Conservation (phyloP, 495 filamentous ascomycete genomes). For the Hypoxylon fuscum region DNA sequence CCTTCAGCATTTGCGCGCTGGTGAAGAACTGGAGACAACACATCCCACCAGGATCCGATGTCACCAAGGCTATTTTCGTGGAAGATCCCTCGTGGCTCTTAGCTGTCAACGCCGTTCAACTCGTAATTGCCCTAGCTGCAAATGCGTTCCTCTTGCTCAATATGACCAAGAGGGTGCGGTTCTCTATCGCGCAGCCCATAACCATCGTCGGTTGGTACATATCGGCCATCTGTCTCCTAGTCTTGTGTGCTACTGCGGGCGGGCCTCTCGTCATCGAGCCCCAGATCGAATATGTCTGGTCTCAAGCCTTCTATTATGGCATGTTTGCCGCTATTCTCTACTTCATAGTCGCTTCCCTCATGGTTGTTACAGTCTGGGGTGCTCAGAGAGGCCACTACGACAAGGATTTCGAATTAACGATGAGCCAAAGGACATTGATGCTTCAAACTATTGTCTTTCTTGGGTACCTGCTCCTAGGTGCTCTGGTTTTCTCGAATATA, state of each 20-base stretch:
- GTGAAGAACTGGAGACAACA: conserved; percentile 76
- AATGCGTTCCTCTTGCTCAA: conserved; percentile 82
- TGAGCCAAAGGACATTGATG: conserved; percentile 84
- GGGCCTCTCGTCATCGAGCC: conserved; percentile 58
- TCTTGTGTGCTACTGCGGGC: conserved; percentile 65
- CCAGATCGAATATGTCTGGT: conserved; percentile 63
- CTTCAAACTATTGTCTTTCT: conserved; percentile 84
- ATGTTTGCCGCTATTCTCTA: conserved; percentile 80
- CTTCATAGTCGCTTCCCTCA: conserved; percentile 74
- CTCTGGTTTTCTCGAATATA: conserved; percentile 72
- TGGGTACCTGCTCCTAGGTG: conserved; percentile 77
- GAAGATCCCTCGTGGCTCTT: conserved; percentile 77
- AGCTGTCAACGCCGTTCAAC: conserved; percentile 76
- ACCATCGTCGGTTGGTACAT: conserved; percentile 69
- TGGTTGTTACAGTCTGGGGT: conserved; percentile 74
- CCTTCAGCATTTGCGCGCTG: conserved; percentile 82
- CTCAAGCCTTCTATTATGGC: conserved; percentile 84
- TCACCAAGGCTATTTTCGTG: conserved; percentile 61
- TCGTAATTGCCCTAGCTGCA: conserved; percentile 72
- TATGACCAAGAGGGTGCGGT: conserved; percentile 82
- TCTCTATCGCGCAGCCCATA: conserved; percentile 80
- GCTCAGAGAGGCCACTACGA: conserved; percentile 70
- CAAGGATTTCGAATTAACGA: conserved; percentile 75
- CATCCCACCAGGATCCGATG: conserved; percentile 59
- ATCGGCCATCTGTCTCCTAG: conserved; percentile 69